Conservation (phyloP, 2,329 filamentous ascomycete genomes). For the Aciculosporium take region DNA sequence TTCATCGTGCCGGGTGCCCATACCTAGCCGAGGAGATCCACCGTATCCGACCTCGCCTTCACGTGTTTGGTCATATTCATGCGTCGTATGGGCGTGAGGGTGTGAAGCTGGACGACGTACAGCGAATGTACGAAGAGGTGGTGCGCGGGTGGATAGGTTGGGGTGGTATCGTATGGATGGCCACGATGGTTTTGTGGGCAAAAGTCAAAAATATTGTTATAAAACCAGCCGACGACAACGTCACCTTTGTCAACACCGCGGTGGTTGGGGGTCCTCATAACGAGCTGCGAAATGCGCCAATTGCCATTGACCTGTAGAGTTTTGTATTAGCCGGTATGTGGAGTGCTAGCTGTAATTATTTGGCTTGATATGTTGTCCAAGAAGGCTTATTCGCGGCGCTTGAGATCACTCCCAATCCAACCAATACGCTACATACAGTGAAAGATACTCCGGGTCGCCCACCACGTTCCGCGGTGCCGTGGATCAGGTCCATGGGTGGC, state of each 20-base stretch:
- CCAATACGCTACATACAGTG: too few species aligned
- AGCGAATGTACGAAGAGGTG: conserved; percentile 9
- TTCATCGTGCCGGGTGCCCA: conserved; percentile 12
- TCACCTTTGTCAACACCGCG: conserved; percentile 8
- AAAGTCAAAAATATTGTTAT: background rate
- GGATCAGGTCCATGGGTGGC: too few species aligned
- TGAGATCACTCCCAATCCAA: too few species aligned
- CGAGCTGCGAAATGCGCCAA: conserved; percentile 5
- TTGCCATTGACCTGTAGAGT: background rate
- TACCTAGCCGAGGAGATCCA: conserved; percentile 10
- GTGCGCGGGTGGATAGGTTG: conserved; percentile 11
- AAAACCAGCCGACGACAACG: background rate
- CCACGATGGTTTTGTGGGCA: conserved; percentile 5
- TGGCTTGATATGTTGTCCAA: too few species aligned
- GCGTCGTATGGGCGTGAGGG: conserved; percentile 11
- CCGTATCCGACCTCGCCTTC: conserved; percentile 9
- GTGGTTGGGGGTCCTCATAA: conserved; percentile 7
- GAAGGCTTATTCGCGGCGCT: too few species aligned
- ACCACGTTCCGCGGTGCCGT: too few species aligned
- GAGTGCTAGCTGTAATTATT: too few species aligned
- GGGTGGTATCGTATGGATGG: conserved; percentile 10
- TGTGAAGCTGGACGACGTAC: conserved; percentile 9
- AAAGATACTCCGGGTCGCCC: too few species aligned
- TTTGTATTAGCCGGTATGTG: background rate
- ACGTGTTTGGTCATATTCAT: conserved; percentile 15